Evolutionary conservation across 257 asterid species (phyloP).

Genomic region (Lithospermum erythrorhizon): DNA sequence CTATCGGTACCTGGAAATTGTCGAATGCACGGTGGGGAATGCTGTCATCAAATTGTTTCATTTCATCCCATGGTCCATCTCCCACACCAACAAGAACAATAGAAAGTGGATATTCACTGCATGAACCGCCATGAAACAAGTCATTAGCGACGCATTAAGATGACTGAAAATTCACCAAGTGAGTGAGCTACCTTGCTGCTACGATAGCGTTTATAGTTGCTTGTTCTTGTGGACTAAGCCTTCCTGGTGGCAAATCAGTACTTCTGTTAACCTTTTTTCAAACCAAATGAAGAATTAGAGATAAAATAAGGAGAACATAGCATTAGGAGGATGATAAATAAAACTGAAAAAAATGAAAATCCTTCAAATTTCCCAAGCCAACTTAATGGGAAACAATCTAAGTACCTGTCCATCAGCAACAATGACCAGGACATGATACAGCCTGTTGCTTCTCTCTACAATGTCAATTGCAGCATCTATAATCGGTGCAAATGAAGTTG

Average conservation of each 20-base stretch:
- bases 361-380: not conserved
- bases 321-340: not conserved
- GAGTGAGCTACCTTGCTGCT: slow-evolving; percentile 53
- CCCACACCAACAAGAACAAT: slow-evolving; percentile 78
- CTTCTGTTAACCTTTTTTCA: slow-evolving; percentile 58
- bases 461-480: slow-evolving; percentile 74
- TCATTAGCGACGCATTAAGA: not conserved
- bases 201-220: slow-evolving; percentile 76
- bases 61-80: slow-evolving; percentile 88
- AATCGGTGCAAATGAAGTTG: slow-evolving; percentile 73
- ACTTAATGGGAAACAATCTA: too few relatives aligned
- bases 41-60: slow-evolving; percentile 73
- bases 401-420: slow-evolving; percentile 89
- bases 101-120: slow-evolving; percentile 67
- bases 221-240: slow-evolving; percentile 70
- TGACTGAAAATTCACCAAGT: not conserved
- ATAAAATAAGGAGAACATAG: not conserved
- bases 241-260: slow-evolving; percentile 48
- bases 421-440: slow-evolving; percentile 69
- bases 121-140: slow-evolving; percentile 3
- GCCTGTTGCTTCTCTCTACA: slow-evolving; percentile 69
- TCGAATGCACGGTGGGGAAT: slow-evolving; percentile 72
- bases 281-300: not conserved
- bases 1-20: slow-evolving; percentile 55
- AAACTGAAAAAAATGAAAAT: not conserved